Conservation (phyloP, 352 stramenopile genomes). For the Globisporangium nodosum region DNA sequence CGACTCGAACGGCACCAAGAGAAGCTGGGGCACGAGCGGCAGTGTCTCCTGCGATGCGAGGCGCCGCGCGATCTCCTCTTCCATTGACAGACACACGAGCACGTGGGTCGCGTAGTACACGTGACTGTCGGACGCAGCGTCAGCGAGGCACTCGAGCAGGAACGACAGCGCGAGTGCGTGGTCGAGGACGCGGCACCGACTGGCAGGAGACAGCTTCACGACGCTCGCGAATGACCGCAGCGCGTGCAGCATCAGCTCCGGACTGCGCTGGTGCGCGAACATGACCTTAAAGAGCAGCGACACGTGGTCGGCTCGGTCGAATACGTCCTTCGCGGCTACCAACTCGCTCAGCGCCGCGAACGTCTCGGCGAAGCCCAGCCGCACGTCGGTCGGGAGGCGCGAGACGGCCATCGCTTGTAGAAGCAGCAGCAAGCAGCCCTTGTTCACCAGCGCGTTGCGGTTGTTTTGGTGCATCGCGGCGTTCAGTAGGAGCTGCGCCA, state of each 20-base stretch:
- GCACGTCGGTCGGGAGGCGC: conserved; percentile 18
- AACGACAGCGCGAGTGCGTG: conserved; percentile 29
- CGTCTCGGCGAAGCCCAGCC: conserved; percentile 17
- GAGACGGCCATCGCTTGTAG: conserved; percentile 23
- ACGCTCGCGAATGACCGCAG: conserved; percentile 50
- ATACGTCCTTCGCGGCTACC: conserved; percentile 15
- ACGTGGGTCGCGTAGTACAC: conserved; percentile 39
- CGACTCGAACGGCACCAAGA: conserved; percentile 21
- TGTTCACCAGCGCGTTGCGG: conserved; percentile 17
- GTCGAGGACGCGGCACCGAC: conserved; percentile 31
- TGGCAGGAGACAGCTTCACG: conserved; percentile 37
- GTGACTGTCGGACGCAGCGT: conserved; percentile 11
- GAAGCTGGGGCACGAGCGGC: conserved; percentile 27
- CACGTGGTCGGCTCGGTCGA: conserved; percentile 41
- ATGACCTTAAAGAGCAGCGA: conserved; percentile 52
- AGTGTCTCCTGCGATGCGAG: conserved; percentile 27
- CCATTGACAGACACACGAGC: conserved; percentile 51
- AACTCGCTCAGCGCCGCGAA: conserved; percentile 25
- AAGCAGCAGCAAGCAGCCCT: conserved; percentile 1
- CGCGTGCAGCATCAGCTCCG: conserved; percentile 27
- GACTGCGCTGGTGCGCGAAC: conserved; percentile 25
- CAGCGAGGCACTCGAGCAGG: conserved; percentile 38
- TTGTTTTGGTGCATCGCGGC: conserved; percentile 15
- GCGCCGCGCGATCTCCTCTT: conserved; percentile 29
- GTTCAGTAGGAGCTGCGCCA: conserved; percentile 9